A percentile compares a stretch with the other conserved stretches of the same genome.
Evolutionary conservation across 2,329 filamentous ascomycete species (phyloP).

Genomic region (Anthostomella pinea): DNA sequence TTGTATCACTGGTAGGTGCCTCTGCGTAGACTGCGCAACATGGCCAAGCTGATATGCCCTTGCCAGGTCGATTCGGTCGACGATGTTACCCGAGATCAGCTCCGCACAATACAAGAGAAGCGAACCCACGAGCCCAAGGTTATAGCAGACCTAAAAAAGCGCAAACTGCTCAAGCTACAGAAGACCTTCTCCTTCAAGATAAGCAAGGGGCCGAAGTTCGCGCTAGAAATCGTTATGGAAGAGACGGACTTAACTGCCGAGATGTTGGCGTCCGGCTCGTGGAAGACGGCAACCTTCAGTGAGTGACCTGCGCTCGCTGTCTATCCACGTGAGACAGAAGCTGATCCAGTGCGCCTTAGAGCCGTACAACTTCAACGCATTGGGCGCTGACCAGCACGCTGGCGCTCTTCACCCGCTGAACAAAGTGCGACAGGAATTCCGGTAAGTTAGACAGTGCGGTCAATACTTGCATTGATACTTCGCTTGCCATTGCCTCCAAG

Average conservation of each 20-base stretch:
- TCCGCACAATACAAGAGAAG: conserved; percentile 69
- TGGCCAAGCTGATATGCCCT: conserved; percentile 6
- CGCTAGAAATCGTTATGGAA: conserved; percentile 83
- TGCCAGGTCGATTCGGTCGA: conserved; percentile 66
- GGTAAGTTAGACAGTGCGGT: too few species aligned
- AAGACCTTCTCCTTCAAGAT: conserved; percentile 86
- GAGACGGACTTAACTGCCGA: conserved; percentile 94
- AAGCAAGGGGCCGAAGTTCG: conserved; percentile 82
- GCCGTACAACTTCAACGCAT: conserved; percentile 54
- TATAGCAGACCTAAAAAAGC: conserved; percentile 81
- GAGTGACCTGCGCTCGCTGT: background rate
- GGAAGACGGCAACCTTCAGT: conserved; percentile 87
- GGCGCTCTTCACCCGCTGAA: conserved; percentile 71
- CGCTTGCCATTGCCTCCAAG: too few species aligned
- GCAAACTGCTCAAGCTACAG: conserved; percentile 79
- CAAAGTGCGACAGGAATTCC: conserved; percentile 94
- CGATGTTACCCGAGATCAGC: conserved; percentile 74
- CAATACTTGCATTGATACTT: too few species aligned
- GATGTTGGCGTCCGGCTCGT: conserved; percentile 82
- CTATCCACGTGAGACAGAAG: background rate
- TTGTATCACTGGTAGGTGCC: conserved; percentile 41
- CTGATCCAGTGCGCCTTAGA: conserved; percentile 32
- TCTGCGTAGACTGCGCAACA: background rate
- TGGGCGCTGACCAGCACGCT: conserved; percentile 59
- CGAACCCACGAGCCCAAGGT: conserved; percentile 71